A percentile compares a stretch with the other conserved stretches of the same genome.
Evolutionary conservation across 768 basidiomycete genomes (phyloP).

Genomic region (Pleurotus cornucopiae): DNA sequence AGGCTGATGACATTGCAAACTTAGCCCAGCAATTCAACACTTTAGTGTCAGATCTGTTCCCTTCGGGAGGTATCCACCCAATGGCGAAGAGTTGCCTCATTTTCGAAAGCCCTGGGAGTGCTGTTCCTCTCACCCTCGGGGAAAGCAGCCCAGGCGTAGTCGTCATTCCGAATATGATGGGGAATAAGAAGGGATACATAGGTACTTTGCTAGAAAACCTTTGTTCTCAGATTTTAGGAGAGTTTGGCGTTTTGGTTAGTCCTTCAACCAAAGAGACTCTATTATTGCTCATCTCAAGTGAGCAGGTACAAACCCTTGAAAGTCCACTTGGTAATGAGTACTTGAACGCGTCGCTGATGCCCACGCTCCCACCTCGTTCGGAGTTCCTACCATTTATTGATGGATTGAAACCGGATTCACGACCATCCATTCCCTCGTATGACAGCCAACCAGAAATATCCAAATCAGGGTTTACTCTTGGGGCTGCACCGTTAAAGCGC

Average conservation of each 20-base stretch:
- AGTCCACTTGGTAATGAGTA: constrained; percentile 84
- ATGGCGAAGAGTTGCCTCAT: constrained; percentile 81
- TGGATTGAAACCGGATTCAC: constrained; percentile 37
- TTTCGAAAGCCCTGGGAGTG: constrained; percentile 71
- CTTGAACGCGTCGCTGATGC: constrained; percentile 66
- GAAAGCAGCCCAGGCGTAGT: constrained; percentile 61
- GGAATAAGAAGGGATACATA: constrained; percentile 83
- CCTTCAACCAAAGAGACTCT: not conserved
- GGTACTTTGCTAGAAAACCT: constrained; percentile 86
- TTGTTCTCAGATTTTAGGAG: constrained; percentile 81
- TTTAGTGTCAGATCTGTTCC: constrained; percentile 61
- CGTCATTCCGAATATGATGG: constrained; percentile 80
- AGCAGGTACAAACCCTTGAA: constrained; percentile 74
- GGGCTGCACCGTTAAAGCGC: constrained; percentile 45
- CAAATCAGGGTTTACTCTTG: constrained; percentile 29
- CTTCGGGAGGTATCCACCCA: constrained; percentile 64
- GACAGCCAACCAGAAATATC: constrained; percentile 57
- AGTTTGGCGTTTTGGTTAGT: constrained; percentile 82
- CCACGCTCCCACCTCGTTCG: constrained; percentile 52
- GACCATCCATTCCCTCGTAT: constrained; percentile 42
- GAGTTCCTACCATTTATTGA: constrained; percentile 61
- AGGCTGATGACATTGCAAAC: constrained; percentile 39
- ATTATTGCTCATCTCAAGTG: constrained; percentile 6
- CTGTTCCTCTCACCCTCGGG: constrained; percentile 50
- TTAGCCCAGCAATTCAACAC: constrained; percentile 66